Evolutionary conservation across 768 basidiomycete genomes (phyloP).

Genomic region (Russula dissimulans): DNA sequence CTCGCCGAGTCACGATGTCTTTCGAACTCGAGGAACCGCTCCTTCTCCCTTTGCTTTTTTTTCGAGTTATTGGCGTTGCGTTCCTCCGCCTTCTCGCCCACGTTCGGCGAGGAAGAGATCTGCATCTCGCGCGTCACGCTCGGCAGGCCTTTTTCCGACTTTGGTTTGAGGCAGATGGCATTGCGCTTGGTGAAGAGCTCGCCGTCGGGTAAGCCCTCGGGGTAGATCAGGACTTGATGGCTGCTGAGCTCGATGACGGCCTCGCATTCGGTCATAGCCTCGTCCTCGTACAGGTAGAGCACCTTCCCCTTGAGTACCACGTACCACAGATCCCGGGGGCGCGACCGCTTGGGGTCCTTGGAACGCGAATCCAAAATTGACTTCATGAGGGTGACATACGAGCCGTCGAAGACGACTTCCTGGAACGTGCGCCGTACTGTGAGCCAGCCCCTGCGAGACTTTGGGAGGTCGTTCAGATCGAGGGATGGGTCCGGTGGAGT

Average conservation of each 20-base stretch:
- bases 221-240: slow-evolving; percentile 68
- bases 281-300: slow-evolving; percentile 90
- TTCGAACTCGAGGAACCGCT: slow-evolving; percentile 28
- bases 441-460: slow-evolving; percentile 71
- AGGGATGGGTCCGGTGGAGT: slow-evolving; percentile 18
- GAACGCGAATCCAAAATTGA: slow-evolving; percentile 76
- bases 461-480: slow-evolving; percentile 48
- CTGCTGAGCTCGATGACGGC: slow-evolving; percentile 80
- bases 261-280: slow-evolving; percentile 81
- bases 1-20: slow-evolving; percentile 29
- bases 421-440: slow-evolving; percentile 75
- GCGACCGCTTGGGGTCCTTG: slow-evolving; percentile 72
- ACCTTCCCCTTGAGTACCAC: slow-evolving; percentile 87
- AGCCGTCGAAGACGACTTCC: slow-evolving; percentile 48
- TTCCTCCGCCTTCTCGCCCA: slow-evolving; percentile 30
- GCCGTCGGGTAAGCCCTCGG: slow-evolving; percentile 68
- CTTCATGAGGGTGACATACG: slow-evolving; percentile 72
- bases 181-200: slow-evolving; percentile 89
- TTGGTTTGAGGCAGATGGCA: slow-evolving; percentile 69
- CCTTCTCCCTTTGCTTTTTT: slow-evolving; percentile 35
- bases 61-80: slow-evolving; percentile 34
- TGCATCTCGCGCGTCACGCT: slow-evolving; percentile 48
- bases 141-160: slow-evolving; percentile 32
- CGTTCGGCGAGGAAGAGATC: slow-evolving; percentile 22
- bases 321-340: slow-evolving; percentile 90